Percentiles rank a stretch among this genome's conserved stretches.
phyloP scores from a whole-genome alignment of 768 basidiomycete species.

The Xerocomus spinulosus region DNA sequence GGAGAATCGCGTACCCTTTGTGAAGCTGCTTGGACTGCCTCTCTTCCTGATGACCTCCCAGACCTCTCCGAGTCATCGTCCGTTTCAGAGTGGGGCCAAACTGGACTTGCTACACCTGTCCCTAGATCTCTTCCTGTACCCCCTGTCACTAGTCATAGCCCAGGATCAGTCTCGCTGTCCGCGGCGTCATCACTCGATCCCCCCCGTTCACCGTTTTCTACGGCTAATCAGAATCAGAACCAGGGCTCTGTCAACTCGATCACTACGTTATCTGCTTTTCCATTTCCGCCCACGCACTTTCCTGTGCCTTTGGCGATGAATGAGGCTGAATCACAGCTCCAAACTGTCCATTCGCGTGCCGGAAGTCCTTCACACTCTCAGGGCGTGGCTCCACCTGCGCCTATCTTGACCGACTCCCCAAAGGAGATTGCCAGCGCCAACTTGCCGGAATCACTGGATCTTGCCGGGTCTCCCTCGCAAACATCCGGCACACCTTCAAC shows the following conservation, averaged over 20 bases:
- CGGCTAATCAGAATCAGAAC: constrained; percentile 8
- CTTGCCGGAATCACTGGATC: constrained; percentile 8
- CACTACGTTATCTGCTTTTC: constrained; percentile 71
- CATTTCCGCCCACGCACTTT: constrained; percentile 66
- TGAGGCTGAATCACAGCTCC: constrained; percentile 25
- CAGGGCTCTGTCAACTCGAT: constrained; percentile 43
- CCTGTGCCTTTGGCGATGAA: constrained; percentile 48
- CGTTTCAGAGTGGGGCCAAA: constrained; percentile 32
- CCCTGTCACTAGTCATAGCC: constrained; percentile 9
- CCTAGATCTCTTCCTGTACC: constrained; percentile 22
- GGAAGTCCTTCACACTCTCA: constrained; percentile 14
- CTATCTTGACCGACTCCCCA: constrained; percentile 21
- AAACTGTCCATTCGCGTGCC: constrained; percentile 17
- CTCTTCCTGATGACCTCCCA: constrained; percentile 30
- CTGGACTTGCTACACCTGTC: constrained; percentile 13
- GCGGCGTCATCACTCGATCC: constrained; percentile 13
- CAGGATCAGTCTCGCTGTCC: constrained; percentile 9
- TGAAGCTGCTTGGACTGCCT: constrained; percentile 68
- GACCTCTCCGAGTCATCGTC: constrained; percentile 13
- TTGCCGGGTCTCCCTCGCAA: no score
- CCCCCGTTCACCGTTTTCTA: constrained; percentile 23
- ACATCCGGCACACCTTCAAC: not conserved
- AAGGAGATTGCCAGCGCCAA: constrained; percentile 5
- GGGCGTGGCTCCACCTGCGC: constrained; percentile 1
- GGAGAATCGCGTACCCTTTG: constrained; percentile 71